phyloP scores from a whole-genome alignment of 1,284 basidiomycete species.

The Malassezia brasiliensis region DNA sequence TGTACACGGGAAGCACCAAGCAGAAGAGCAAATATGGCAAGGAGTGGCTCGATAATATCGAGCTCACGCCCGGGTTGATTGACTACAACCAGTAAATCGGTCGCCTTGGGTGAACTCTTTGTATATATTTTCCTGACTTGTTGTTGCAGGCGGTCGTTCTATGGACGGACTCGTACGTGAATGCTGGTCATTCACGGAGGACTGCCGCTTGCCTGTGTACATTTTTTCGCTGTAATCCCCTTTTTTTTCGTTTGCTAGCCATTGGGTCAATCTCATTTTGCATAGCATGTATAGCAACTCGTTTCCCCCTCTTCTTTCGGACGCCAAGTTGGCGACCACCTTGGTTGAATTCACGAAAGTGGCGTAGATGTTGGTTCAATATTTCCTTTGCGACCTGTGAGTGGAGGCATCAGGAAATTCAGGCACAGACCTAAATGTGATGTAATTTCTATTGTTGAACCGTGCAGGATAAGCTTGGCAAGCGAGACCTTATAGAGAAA shows the following conservation, averaged over 20 bases:
- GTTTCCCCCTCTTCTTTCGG: neutral
- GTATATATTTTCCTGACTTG: neutral
- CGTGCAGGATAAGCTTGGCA: too few species aligned
- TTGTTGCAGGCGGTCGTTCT: neutral
- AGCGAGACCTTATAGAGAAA: too few species aligned
- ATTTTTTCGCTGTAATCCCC: neutral
- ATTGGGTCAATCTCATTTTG: neutral
- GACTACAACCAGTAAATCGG: constrained; percentile 21
- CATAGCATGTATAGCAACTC: constrained; percentile 3
- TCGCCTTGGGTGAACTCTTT: neutral
- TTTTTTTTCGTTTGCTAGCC: neutral
- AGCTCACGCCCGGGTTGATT: constrained; percentile 33
- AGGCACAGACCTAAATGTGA: too few species aligned
- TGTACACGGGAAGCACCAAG: constrained; percentile 22
- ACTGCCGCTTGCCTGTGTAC: neutral
- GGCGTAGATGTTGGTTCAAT: too few species aligned
- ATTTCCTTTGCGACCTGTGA: too few species aligned
- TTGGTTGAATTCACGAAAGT: too few species aligned
- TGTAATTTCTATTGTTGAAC: too few species aligned
- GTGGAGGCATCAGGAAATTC: too few species aligned
- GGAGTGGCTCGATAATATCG: constrained; percentile 26
- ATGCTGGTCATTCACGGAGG: neutral
- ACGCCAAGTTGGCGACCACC: too few species aligned
- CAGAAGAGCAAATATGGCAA: constrained; percentile 16
- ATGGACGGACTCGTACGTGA: neutral